These are phyloP conservation scores for Omphalea diandra DNA, from an alignment of 441 rosid species.

Conservation along the genomic window DNA sequence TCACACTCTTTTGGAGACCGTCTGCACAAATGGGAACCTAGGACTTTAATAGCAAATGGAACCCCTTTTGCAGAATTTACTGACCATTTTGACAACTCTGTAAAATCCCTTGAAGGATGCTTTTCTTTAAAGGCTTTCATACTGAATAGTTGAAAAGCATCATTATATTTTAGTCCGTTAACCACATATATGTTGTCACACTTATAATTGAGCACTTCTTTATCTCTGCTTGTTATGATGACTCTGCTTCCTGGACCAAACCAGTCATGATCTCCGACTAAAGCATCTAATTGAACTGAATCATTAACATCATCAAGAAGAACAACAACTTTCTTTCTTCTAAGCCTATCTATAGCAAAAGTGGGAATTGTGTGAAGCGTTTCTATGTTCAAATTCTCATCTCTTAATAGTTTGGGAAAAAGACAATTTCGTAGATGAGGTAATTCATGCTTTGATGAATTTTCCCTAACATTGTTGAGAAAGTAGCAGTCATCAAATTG, in stretches of 20 bases:
- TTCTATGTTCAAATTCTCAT: too few species aligned
- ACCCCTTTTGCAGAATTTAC: slow-evolving; percentile 1
- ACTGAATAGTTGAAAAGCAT: slow-evolving; percentile 14
- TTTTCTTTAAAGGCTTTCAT: neutral
- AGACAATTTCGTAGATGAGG: too few species aligned
- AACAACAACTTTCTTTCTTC: neutral
- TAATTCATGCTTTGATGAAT: too few species aligned
- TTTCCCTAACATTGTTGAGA: too few species aligned
- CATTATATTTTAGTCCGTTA: neutral
- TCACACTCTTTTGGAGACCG: neutral
- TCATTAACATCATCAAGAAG: slow-evolving; percentile 20
- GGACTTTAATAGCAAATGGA: slow-evolving; percentile 16
- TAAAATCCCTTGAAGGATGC: neutral
- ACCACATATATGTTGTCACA: neutral
- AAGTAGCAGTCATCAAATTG: too few species aligned
- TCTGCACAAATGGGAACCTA: slow-evolving; percentile 4
- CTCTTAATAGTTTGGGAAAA: too few species aligned
- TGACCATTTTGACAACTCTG: neutral
- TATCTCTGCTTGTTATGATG: slow-evolving; percentile 27
- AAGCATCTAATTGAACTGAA: too few species aligned
- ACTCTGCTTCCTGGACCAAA: too few species aligned
- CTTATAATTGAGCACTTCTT: slow-evolving; percentile 2
- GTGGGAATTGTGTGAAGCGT: neutral
- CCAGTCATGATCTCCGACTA: slow-evolving; percentile 7
- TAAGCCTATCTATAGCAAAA: neutral